Evolutionary conservation across 441 rosid species (phyloP), one percentile per base, ranked within the genome.

Genomic region (Kokia cookei): DNA sequence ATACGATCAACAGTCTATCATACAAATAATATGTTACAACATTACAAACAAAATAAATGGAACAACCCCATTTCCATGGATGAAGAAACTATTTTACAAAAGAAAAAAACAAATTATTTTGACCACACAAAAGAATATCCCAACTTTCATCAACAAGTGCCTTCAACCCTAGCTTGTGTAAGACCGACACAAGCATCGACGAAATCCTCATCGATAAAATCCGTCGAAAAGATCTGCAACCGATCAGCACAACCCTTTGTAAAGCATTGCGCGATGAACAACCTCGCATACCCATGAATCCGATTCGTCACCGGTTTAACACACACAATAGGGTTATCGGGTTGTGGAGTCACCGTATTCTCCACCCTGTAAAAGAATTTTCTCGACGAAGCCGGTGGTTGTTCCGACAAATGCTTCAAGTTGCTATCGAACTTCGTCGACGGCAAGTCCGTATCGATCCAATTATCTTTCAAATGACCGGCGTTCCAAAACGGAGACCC

Each of bases 371-470:
- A 93, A 17, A 96, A 96, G 82, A 69, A 88, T 27, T 89, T 90
- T 73, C 98, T 43, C 0, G 84, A 79, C 4, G 84, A 9, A 37
- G 77, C 84, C 0, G 96, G 82, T 0, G 80, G 81, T 77, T 92
- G 98, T 82, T 88, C 87, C 17, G 82, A 79, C 79, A 93, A 71
- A 79, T 85, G 85, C 82, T 89, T 90, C 71, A 92, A 12, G 67
- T 96, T 96, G 82, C 88, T 91, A 43, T 92, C 92, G 55, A 92
- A 93, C 45, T 96, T 96, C 0, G 97, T 93, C 3, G 87, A 86
- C 2, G 98, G 98, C 74, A 96, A 82, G 79, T 93, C 98, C 1
- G 98, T 96, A 65, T 96, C 96, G 62, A 88, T 84, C 99, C 98
- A 96, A 15, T 93, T 86, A 71, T 96, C 98, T 75, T 89, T 93